Base-by-base conservation (phyloP, 805 yeast species). In the Yarrowia alimentaria region DNA sequence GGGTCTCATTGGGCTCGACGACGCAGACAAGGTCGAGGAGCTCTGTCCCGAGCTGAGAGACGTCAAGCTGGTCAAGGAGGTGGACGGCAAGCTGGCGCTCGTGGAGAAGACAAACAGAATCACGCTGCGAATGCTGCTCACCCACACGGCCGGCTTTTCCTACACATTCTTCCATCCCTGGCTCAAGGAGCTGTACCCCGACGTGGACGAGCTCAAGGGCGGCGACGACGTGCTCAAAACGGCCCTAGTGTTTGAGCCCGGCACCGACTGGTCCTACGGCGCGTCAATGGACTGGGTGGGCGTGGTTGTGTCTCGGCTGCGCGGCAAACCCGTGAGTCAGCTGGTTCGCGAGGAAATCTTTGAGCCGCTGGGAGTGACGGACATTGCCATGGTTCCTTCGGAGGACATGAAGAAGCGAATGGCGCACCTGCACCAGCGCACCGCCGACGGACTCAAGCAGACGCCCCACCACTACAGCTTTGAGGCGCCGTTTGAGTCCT, bases 111-210 rank as follows among this genome's bases (percentile, higher is more conserved):
- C 60, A 52, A 60, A 55, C 21, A 56, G 60, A 24, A 64, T 68
- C 51, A 70, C 74, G 4, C 50, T 68, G 25, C 58, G 68, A 54
- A 64, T 61, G 55, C 59, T 70, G 40, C 47, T 70, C 33, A 57
- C 68, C 3, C 74, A 70, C 53, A 69, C 73, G 6, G 61, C 72
- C 10, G 74, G 74, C 1, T 61, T 70, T 16, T 63, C 64, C 13
- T 69, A 70, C 53, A 52, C 61, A 6, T 66, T 67, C 57, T 65
- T 65, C 35, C 49, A 42, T 5, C 35, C 49, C 14, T 28, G 35
- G 35, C 35, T 42, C 55, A 54, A 54, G 53, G 58, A 56, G 3
- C 52, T 55, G 1, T 53, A 58, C 17, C 38, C 40, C 6, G 20
- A 19, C 12, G 33, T 32, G 7, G 57, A 54, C 19, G 58, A 55